Base-by-base conservation (phyloP, 1,139 yeast species). In the Kodamaea alishanica region DNA sequence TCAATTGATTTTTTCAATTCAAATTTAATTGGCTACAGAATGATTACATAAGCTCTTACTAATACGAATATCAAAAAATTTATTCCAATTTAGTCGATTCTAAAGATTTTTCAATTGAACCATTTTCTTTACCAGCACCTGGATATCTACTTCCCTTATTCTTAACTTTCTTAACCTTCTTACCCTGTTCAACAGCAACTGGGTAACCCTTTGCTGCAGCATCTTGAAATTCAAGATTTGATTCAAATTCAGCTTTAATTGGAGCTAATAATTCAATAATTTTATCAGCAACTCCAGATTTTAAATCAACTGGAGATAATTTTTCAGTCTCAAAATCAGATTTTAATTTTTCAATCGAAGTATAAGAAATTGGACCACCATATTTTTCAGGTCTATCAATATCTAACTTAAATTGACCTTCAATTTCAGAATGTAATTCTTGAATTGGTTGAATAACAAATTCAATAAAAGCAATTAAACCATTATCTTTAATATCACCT, bases 371-470 rank as follows among this genome's bases (percentile, higher is more conserved):
- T 50, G 95, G 84, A 38, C 98, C 99, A 51, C 99, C 98, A 62
- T 87, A 94, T 67, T 92, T 84, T 58, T 92, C 98, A 33, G 97
- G 97, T 66, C 98, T 84, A 56, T 84, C 81, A 51, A 94, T 81
- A 60, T 65, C 70, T 68, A 92, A 87, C 37, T 70, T 67, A 58
- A 78, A 87, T 45, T 63, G 62, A 9, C 74, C 78, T 6, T 67
- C 72, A 40, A 77, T 77, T 11, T 62, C 75, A 26, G 70, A 51
- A 60, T 81, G 79, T 56, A 90, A 74, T 61, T 83, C 92, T 53
- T 86, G 83, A 50, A 90, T 82, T 49, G 98, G 98, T 47, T 82
- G 81, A 34, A 92, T 65, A 35, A 92, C 97, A 55, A 73, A 79
- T 65, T 90, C 86, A 45, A 89, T 70, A 59, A 94, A 90, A 1